Evolutionary conservation across 345 rosid genomes (phyloP).

Genomic region (Nephelium lappaceum): DNA sequence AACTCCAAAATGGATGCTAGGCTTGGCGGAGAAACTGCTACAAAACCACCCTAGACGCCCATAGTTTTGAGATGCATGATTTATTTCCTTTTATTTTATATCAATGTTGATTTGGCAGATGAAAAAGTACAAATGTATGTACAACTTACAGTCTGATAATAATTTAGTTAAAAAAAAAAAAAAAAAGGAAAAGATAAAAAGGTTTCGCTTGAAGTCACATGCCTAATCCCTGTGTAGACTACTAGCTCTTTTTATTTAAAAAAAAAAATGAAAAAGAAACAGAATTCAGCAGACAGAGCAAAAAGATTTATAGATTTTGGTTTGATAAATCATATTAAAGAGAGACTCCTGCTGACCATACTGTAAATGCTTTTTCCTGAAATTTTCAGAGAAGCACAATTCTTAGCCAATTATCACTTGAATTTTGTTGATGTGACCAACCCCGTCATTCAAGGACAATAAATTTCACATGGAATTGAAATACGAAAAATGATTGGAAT

Average conservation of each 20-base stretch:
- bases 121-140: slow-evolving; percentile 11
- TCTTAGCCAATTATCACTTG: neutral
- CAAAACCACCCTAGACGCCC: slow-evolving; percentile 32
- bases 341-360: neutral
- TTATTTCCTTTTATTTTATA: too few relatives aligned
- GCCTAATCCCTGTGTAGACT: slow-evolving; percentile 27
- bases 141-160: neutral
- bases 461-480: neutral
- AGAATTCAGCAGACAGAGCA: neutral
- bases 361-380: neutral
- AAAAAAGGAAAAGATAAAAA: neutral
- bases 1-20: neutral
- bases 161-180: neutral
- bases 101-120: neutral
- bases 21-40: neutral
- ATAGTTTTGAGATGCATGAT: slow-evolving; percentile 25
- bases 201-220: slow-evolving; percentile 29
- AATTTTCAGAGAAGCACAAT: neutral
- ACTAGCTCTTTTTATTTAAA: neutral
- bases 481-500: neutral
- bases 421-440: neutral
- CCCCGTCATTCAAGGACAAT: neutral
- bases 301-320: neutral
- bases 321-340: neutral
- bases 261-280: neutral